phyloP scores from a whole-genome alignment of 2,329 filamentous ascomycete species.

The Fusarium sp. region DNA sequence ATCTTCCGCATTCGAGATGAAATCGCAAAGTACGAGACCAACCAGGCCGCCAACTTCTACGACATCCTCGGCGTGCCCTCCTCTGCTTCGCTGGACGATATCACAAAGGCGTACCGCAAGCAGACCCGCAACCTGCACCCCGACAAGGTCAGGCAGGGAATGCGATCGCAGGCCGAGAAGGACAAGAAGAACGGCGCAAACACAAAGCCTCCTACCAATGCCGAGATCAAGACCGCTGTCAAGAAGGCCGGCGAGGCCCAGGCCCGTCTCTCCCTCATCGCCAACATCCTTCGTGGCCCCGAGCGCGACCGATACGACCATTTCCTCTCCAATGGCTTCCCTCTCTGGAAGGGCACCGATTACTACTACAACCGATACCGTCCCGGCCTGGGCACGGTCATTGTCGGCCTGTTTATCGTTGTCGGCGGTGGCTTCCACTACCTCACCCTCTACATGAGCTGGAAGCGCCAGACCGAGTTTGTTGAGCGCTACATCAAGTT shows the following conservation, averaged over 20 bases:
- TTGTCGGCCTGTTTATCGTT: constrained; percentile 84
- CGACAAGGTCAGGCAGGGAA: constrained; percentile 92
- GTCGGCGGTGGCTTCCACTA: constrained; percentile 91
- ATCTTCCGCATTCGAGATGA: constrained; percentile 97
- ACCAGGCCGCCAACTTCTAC: constrained; percentile 89
- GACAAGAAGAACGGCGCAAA: constrained; percentile 70
- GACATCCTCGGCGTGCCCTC: constrained; percentile 85
- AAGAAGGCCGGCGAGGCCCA: constrained; percentile 88
- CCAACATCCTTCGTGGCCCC: constrained; percentile 85
- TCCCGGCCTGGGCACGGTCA: constrained; percentile 87
- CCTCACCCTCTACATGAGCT: constrained; percentile 84
- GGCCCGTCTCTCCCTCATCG: constrained; percentile 85
- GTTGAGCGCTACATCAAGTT: constrained; percentile 92
- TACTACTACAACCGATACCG: constrained; percentile 98
- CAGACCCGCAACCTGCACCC: constrained; percentile 87
- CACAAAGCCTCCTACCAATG: constrained; percentile 77
- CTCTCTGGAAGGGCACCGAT: constrained; percentile 94
- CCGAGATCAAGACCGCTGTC: constrained; percentile 81
- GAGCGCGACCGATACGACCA: constrained; percentile 92
- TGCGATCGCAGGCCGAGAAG: constrained; percentile 77
- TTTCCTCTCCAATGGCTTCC: constrained; percentile 93
- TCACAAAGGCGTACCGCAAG: constrained; percentile 94
- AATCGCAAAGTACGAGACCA: constrained; percentile 80
- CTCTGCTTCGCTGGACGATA: constrained; percentile 83
- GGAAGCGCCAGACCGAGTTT: constrained; percentile 91